These are phyloP conservation scores for Neurospora sp. DNA, from an alignment of 495 filamentous ascomycete species.

Conservation along the genomic window DNA sequence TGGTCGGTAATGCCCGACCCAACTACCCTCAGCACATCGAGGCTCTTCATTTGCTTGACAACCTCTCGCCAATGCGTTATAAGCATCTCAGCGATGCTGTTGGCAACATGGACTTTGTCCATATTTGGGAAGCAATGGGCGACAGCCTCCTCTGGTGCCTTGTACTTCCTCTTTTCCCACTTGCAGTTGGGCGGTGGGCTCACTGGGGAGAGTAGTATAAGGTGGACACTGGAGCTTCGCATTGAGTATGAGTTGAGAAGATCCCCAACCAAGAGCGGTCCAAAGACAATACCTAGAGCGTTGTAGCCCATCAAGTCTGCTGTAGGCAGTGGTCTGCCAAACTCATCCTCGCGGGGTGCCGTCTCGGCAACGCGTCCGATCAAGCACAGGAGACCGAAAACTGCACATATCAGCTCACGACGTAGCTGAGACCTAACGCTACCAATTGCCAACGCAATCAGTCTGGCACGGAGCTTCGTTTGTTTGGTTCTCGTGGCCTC, in stretches of 20 bases:
- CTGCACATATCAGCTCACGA: conserved; percentile 54
- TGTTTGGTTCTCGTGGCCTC: conserved; percentile 40
- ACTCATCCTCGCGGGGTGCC: conserved; percentile 35
- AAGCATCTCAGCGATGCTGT: conserved; percentile 47
- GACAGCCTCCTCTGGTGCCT: conserved; percentile 4
- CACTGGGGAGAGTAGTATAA: conserved; percentile 29
- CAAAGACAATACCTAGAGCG: conserved; percentile 54
- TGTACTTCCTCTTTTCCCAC: conserved; percentile 24
- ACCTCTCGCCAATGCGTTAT: conserved; percentile 50
- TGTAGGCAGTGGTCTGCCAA: conserved; percentile 36
- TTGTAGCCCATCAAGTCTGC: conserved; percentile 51
- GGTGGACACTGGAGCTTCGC: conserved; percentile 25
- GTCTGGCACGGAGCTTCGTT: conserved; percentile 44
- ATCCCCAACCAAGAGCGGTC: conserved; percentile 52
- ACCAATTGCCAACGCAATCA: conserved; percentile 55
- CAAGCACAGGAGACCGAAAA: conserved; percentile 52
- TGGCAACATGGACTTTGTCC: conserved; percentile 43
- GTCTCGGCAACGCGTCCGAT: conserved; percentile 44
- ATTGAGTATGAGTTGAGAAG: conserved; percentile 36
- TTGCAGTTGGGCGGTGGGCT: conserved; percentile 22
- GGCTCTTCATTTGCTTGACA: conserved; percentile 40
- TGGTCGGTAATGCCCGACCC: background rate
- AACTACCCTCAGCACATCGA: conserved; percentile 20
- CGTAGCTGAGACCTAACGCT: conserved; percentile 46
- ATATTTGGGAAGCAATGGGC: conserved; percentile 9